Conservation (phyloP, 129 eudicot species). For the Escallonia rubra region DNA sequence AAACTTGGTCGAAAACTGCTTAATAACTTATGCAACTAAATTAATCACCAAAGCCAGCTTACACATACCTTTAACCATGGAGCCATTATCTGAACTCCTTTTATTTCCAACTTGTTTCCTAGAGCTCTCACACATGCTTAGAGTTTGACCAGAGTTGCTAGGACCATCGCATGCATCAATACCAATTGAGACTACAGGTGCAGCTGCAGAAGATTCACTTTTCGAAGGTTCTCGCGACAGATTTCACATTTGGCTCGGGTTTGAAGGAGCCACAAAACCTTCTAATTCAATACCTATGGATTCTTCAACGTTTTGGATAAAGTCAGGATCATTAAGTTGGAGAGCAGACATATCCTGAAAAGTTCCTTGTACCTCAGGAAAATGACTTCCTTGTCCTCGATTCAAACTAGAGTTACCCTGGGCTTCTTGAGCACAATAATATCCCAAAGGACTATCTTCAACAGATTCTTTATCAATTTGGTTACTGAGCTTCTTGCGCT, state of each 20-base stretch:
- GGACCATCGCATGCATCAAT: constrained; percentile 69
- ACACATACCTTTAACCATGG: constrained; percentile 36
- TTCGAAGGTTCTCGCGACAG: constrained; percentile 63
- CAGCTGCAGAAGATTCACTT: constrained; percentile 82
- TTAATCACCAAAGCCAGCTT: neutral
- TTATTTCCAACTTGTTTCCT: constrained; percentile 32
- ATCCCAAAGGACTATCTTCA: constrained; percentile 49
- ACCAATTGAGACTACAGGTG: constrained; percentile 53
- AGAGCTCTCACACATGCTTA: constrained; percentile 39
- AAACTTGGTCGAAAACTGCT: too few species aligned
- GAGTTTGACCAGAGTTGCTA: constrained; percentile 56
- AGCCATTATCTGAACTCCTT: constrained; percentile 26
- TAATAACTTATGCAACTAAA: neutral
- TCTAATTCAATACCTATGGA: constrained; percentile 34
- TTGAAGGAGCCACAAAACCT: constrained; percentile 33
- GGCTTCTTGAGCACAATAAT: constrained; percentile 37
- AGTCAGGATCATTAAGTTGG: constrained; percentile 29
- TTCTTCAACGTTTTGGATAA: constrained; percentile 48
- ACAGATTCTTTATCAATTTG: constrained; percentile 40
- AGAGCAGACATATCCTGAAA: constrained; percentile 30
- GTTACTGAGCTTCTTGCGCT: constrained; percentile 57
- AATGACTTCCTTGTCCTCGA: constrained; percentile 31
- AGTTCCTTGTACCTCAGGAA: constrained; percentile 38
- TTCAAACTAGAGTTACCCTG: constrained; percentile 26
- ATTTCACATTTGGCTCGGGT: constrained; percentile 40